Evolutionary conservation across 179 eudicot genomes (phyloP), one percentile per base, ranked within the genome.

Genomic region (Gypsophila paniculata): DNA sequence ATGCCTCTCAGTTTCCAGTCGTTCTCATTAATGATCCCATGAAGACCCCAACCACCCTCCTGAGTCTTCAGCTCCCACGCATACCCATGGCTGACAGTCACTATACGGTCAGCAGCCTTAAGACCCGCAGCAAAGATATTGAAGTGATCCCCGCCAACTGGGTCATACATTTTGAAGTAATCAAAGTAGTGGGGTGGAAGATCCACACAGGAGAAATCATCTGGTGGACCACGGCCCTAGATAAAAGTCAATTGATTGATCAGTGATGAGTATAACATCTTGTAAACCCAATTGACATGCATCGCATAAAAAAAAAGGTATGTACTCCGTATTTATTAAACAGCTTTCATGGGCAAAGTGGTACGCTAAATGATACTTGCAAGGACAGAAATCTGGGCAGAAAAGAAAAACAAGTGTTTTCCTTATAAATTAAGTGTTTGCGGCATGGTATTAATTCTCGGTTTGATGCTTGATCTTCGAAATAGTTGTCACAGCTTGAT

Each of bases 21-120:
- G 17, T 76, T 92, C 72, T 95, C 98, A 22, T 89, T 92, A 15
- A 92, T 89, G 72, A 92, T 84, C 12, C 81, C 77, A 55, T 90
- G 85, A 68, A 95, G 84, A 70, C 99, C 99, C 98, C 96, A 93
- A 29, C 99, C 99, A 26, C 99, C 99, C 78, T 92, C 98, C 6
- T 71, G 68, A 22, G 99, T 95, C 86, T 86, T 95, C 34, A 95
- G 78, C 84, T 95, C 99, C 99, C 98, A 80, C 5, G 98, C 83
- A 69, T 95, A 95, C 36, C 96, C 98, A 63, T 87, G 96, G 77
- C 99, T 95, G 42, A 92, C 99, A 25, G 98, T 92, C 61, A 95
- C 91, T 13, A 92, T 77, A 38, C 97, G 97, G 60, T 95, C 97
- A 18, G 97, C 97, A 9, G 89, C 73, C 57, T 88, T 95, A 8